Base-by-base conservation (phyloP, 495 filamentous ascomycete species). In the Aspergillus affinis region DNA sequence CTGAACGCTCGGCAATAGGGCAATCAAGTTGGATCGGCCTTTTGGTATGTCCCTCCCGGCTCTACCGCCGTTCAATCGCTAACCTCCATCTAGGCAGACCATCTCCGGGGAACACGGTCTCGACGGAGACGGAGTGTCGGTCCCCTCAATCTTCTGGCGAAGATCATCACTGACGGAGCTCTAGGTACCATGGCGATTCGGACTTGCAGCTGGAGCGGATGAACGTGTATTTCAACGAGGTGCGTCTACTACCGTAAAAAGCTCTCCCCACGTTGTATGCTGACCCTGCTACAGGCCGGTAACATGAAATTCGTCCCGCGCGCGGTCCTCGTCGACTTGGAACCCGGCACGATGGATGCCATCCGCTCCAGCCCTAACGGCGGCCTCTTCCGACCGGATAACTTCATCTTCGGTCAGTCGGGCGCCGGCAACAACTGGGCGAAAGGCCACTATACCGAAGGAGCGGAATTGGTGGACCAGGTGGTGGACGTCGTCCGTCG, bases 191-290 rank as follows among this genome's bases (percentile, higher is more conserved):
- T 78, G 94, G 95, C 69, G 90, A 90, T 63, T 97, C 93, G 54
- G 94, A 98, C 79, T 92, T 99, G 75, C 94, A 99, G 84, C 84
- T 97, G 61, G 94, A 99, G 88, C 93, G 94, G 72, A 97, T 99
- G 93, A 99, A 92, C 81, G 94, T 99, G 77, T 99, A 99, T 87
- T 99, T 98, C 87, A 99, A 97, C 82, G 91, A 98, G 90, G 93
- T 97, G 76, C 58, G 82, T 77, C 18, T 13, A 13, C 18, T 23
- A 56, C 32, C 36, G 10, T 32, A 7, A 3, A 3, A 46, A 2
- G 12, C 21, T 55, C 48, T 36, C 57, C 53, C 50, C 32, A 55
- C 53, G 20, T 64, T 27, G 10, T 0, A 41, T 41, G 36, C 36
- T 41, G 13, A 41, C 13, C 10, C 3, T 15, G 36, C 36, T 48